A percentile compares a stretch with the other conserved stretches of the same genome.
Conservation (phyloP, 106 monocot species). For the Dactylorhiza incarnata region DNA sequence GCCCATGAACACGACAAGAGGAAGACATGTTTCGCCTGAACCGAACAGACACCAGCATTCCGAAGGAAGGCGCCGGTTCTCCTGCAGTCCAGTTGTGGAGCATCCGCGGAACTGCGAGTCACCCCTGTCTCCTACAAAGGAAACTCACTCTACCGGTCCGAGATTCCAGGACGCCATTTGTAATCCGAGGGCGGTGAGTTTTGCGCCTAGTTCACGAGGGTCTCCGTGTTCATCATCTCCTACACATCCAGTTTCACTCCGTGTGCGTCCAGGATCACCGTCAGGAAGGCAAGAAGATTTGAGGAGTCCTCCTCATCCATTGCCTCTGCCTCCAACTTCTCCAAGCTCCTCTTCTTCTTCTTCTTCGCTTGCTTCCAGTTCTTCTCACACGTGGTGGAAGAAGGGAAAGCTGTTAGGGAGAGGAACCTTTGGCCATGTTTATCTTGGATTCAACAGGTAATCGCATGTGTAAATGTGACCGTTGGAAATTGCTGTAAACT, state of each 20-base stretch:
- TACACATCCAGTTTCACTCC: constrained; percentile 9
- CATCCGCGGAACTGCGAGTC: constrained; percentile 7
- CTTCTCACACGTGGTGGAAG: constrained; percentile 40
- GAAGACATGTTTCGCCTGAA: constrained; percentile 16
- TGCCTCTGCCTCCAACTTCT: constrained; percentile 54
- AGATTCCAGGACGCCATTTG: constrained; percentile 8
- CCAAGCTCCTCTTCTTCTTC: constrained; percentile 23
- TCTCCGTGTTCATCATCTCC: constrained; percentile 28
- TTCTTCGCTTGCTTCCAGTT: constrained; percentile 10
- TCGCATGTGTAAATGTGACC: neutral
- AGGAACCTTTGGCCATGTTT: constrained; percentile 63
- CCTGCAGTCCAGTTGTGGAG: constrained; percentile 23
- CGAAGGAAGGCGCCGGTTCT: constrained; percentile 13
- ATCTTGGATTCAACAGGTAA: constrained; percentile 60
- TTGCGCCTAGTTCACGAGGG: constrained; percentile 21
- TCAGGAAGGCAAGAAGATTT: constrained; percentile 25
- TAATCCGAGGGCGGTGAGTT: constrained; percentile 14
- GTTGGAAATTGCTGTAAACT: neutral
- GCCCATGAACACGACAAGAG: constrained; percentile 15
- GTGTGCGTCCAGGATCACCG: constrained; percentile 23
- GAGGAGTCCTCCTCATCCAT: constrained; percentile 37
- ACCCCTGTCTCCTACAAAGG: constrained; percentile 24
- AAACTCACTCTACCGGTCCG: neutral
- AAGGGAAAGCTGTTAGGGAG: constrained; percentile 60
- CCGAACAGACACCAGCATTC: constrained; percentile 10